Percentiles rank a stretch among this genome's conserved stretches.
Evolutionary conservation across 768 basidiomycete genomes (phyloP).

Genomic region (Cystofilobasidium bisporidii): DNA sequence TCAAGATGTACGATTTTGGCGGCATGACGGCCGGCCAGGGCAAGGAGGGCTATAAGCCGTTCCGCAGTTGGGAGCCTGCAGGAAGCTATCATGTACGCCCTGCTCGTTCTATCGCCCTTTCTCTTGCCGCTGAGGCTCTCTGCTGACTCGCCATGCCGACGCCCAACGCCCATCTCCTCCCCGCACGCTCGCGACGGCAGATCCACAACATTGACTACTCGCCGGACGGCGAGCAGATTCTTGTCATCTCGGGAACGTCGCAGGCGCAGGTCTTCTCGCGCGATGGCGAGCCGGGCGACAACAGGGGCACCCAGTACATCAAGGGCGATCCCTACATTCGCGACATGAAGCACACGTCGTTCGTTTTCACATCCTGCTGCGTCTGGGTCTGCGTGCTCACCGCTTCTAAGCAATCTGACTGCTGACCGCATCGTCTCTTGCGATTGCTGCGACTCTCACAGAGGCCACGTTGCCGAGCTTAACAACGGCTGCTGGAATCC

Average conservation of each 20-base stretch:
- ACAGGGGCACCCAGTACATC: slow-evolving; percentile 43
- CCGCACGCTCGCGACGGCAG: too few relatives aligned
- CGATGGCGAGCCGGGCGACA: slow-evolving; percentile 67
- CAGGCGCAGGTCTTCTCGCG: slow-evolving; percentile 83
- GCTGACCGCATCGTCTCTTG: neutral
- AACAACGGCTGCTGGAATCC: slow-evolving; percentile 91
- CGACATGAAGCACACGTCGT: slow-evolving; percentile 99
- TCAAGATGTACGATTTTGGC: slow-evolving; percentile 98
- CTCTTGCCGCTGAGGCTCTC: too few relatives aligned
- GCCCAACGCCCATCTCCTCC: slow-evolving; percentile 18
- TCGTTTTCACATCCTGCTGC: slow-evolving; percentile 37
- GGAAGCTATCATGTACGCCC: slow-evolving; percentile 73
- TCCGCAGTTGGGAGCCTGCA: slow-evolving; percentile 92
- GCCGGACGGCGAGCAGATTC: slow-evolving; percentile 70
- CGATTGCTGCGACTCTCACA: slow-evolving; percentile 37
- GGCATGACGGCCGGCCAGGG: slow-evolving; percentile 68
- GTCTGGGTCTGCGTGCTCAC: neutral
- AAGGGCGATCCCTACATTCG: slow-evolving; percentile 98
- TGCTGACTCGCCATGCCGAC: too few relatives aligned
- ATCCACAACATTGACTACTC: slow-evolving; percentile 86
- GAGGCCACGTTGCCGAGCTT: slow-evolving; percentile 89
- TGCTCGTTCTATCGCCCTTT: slow-evolving; percentile 2
- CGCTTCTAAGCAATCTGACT: neutral
- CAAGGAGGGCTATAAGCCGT: slow-evolving; percentile 57
- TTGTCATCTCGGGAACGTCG: slow-evolving; percentile 77